A percentile compares a stretch with the other conserved stretches of the same genome.
phyloP scores from a whole-genome alignment of 1,284 basidiomycete genomes.

The Lentinula novae-zelandiae region DNA sequence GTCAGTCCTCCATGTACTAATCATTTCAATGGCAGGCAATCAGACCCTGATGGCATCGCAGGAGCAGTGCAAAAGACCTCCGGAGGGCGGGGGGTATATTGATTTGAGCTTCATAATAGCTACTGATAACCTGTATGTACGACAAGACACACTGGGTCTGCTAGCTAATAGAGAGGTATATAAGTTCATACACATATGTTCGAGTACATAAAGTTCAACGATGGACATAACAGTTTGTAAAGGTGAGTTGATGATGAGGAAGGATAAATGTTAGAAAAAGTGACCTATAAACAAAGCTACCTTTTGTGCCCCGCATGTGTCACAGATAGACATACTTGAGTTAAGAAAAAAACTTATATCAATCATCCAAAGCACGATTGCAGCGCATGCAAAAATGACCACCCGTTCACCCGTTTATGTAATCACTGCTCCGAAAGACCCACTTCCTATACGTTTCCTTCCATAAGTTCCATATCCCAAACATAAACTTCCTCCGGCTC shows the following conservation, averaged over 20 bases:
- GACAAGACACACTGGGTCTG: background rate
- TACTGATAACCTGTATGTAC: slow-evolving; percentile 1
- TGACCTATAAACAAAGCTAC: background rate
- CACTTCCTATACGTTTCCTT: background rate
- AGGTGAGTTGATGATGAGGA: background rate
- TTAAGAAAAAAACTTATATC: background rate
- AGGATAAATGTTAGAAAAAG: background rate
- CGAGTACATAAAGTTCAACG: slow-evolving; percentile 2
- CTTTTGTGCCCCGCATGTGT: background rate
- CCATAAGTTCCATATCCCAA: background rate
- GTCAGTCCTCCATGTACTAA: too few species aligned
- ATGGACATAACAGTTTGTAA: background rate
- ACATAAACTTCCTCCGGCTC: background rate
- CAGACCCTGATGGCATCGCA: too few species aligned
- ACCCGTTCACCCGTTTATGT: background rate
- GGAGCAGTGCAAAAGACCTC: too few species aligned
- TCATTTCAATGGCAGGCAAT: too few species aligned
- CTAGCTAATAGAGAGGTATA: background rate
- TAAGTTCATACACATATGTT: slow-evolving; percentile 1
- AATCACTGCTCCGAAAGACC: background rate
- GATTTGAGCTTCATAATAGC: background rate
- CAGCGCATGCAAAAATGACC: background rate
- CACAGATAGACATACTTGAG: background rate
- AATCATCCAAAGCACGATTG: background rate
- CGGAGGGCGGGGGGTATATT: background rate